Percentiles rank a stretch among this genome's conserved stretches.
phyloP scores from a whole-genome alignment of 371 early-diverging fungal genomes.

The Actinomucor elegans region DNA sequence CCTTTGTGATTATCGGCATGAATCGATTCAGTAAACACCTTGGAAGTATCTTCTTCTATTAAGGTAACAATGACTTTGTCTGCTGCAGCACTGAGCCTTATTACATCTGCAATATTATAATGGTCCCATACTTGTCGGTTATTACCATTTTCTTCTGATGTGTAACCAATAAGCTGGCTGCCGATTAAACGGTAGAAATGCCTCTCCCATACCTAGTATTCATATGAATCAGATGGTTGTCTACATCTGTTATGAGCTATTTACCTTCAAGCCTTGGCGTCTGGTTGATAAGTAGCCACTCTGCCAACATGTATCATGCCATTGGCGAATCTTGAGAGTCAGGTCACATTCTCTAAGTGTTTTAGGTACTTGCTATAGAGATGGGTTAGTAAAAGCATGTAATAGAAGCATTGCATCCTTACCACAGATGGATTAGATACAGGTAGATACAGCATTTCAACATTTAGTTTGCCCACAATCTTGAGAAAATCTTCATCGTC shows the following conservation, averaged over 20 bases:
- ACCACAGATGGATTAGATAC: slow-evolving; percentile 30
- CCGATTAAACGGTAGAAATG: slow-evolving; percentile 42
- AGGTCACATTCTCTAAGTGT: slow-evolving; percentile 47
- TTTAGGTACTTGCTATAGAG: slow-evolving; percentile 34
- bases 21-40: slow-evolving; percentile 29
- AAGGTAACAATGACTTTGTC: slow-evolving; percentile 44
- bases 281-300: slow-evolving; percentile 41
- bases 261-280: slow-evolving; percentile 32
- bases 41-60: slow-evolving; percentile 22
- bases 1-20: slow-evolving; percentile 33
- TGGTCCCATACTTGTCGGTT: slow-evolving; percentile 24
- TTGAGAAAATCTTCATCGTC: slow-evolving; percentile 42
- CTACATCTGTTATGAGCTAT: background rate
- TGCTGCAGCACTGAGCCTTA: slow-evolving; percentile 37
- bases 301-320: slow-evolving; percentile 47
- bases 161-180: slow-evolving; percentile 36
- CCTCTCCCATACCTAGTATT: slow-evolving; percentile 39
- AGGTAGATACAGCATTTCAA: slow-evolving; percentile 43
- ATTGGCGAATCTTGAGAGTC: slow-evolving; percentile 41
- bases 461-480: slow-evolving; percentile 37
- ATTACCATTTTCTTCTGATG: slow-evolving; percentile 6
- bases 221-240: background rate
- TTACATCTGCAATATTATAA: slow-evolving; percentile 43
- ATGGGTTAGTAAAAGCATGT: background rate
- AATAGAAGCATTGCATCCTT: slow-evolving; percentile 4